A percentile compares a stretch with the other conserved stretches of the same genome.
Evolutionary conservation across 208 protist species (phyloP).

Genomic region (Acanthamoeba culbertsoni): DNA sequence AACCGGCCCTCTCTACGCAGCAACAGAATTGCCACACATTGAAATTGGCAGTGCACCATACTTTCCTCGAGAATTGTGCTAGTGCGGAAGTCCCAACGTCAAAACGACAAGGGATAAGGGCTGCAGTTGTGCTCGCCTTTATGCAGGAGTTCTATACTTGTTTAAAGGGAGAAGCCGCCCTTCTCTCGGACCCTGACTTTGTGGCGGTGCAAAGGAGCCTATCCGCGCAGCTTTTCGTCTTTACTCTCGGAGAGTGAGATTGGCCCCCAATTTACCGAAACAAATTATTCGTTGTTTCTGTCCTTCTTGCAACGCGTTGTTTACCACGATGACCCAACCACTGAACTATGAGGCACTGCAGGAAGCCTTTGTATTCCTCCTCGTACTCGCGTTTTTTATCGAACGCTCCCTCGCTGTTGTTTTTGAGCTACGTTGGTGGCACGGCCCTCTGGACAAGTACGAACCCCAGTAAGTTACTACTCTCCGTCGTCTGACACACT

Average conservation of each 20-base stretch:
- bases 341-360: not conserved
- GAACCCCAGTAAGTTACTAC: not conserved
- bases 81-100: too few species aligned
- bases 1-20: not conserved
- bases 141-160: not conserved
- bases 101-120: not conserved
- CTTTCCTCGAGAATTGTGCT: not conserved
- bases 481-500: not conserved
- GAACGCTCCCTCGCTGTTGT: not conserved
- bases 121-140: not conserved
- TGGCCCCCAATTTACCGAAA: too few species aligned
- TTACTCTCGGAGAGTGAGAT: too few species aligned
- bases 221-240: not conserved
- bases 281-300: too few species aligned
- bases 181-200: not conserved
- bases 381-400: constrained; percentile 10
- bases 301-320: too few species aligned
- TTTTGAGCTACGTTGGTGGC: not conserved
- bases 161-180: not conserved
- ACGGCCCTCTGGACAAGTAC: not conserved
- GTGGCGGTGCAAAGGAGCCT: not conserved
- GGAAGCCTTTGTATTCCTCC: not conserved
- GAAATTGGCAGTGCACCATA: not conserved
- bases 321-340: too few species aligned
- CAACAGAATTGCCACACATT: not conserved